Conservation (phyloP, 2,329 filamentous ascomycete species). For the Drechslera avenae region DNA sequence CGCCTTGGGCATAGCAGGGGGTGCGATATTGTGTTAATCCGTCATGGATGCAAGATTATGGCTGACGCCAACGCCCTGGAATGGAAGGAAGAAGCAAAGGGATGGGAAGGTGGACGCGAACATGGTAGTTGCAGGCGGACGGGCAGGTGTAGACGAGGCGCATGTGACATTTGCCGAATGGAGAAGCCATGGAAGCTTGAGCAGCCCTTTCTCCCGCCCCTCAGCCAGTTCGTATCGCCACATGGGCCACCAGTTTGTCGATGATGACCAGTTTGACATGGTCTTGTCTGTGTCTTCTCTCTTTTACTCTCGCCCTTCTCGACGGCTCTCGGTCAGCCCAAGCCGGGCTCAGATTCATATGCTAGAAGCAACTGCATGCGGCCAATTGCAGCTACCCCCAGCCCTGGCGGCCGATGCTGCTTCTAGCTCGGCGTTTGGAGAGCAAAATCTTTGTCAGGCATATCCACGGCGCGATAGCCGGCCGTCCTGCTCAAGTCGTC, state of each 20-base stretch:
- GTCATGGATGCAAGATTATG: slow-evolving; percentile 16
- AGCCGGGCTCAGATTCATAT: neutral
- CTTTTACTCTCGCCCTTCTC: neutral
- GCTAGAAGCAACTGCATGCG: slow-evolving; percentile 6
- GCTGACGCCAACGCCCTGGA: slow-evolving; percentile 8
- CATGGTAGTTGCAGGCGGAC: slow-evolving; percentile 12
- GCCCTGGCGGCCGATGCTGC: slow-evolving; percentile 12
- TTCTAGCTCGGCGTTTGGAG: slow-evolving; percentile 8
- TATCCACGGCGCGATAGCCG: slow-evolving; percentile 10
- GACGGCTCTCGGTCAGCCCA: neutral
- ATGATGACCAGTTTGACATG: neutral
- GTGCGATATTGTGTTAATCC: slow-evolving; percentile 7
- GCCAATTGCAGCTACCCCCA: slow-evolving; percentile 4
- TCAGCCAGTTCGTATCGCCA: neutral
- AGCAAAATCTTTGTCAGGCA: slow-evolving; percentile 10
- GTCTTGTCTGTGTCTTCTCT: neutral
- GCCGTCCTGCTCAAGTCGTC: slow-evolving; percentile 4
- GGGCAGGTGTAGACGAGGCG: slow-evolving; percentile 16
- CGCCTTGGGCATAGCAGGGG: neutral
- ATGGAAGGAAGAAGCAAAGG: slow-evolving; percentile 5
- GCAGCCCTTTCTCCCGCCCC: neutral
- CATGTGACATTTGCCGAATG: slow-evolving; percentile 4
- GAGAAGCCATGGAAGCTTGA: slow-evolving; percentile 4
- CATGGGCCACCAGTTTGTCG: neutral
- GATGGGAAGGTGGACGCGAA: slow-evolving; percentile 15